phyloP scores from a whole-genome alignment of 257 asterid genomes.

The Solanum pennellii region DNA sequence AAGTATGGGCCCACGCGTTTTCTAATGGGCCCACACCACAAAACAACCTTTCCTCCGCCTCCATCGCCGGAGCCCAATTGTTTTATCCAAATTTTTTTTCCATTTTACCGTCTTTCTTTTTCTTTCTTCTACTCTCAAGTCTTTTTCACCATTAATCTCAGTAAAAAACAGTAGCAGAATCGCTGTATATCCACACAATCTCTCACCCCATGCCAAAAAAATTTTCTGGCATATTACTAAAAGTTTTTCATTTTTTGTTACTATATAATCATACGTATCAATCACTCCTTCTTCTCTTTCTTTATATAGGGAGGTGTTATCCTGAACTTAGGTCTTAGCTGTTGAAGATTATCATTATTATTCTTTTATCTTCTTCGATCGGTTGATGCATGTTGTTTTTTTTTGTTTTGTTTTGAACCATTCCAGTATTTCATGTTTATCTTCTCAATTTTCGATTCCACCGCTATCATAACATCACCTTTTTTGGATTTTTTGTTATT shows the following conservation, averaged over 20 bases:
- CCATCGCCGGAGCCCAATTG: not conserved
- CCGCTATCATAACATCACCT: not conserved
- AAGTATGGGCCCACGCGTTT: not conserved
- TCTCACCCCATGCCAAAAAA: not conserved
- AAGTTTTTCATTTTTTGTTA: not conserved
- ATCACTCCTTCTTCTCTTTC: no score
- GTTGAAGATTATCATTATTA: not conserved
- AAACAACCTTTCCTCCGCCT: not conserved
- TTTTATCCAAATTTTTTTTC: not conserved
- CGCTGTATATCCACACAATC: not conserved
- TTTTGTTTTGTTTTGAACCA: constrained; percentile 3
- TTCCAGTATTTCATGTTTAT: not conserved
- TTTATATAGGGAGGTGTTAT: not conserved
- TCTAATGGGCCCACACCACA: not conserved
- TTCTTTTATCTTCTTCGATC: not conserved
- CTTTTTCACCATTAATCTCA: not conserved
- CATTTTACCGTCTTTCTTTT: not conserved
- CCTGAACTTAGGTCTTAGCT: not conserved
- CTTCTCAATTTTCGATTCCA: not conserved
- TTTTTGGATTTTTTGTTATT: not conserved
- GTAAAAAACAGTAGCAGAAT: not conserved
- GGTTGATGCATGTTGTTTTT: constrained; percentile 11
- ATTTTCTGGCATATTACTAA: not conserved
- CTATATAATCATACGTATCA: not conserved
- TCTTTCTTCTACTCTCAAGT: not conserved